phyloP scores from a whole-genome alignment of 31 red algal species.

The Odonthalia washingtoniensis region DNA sequence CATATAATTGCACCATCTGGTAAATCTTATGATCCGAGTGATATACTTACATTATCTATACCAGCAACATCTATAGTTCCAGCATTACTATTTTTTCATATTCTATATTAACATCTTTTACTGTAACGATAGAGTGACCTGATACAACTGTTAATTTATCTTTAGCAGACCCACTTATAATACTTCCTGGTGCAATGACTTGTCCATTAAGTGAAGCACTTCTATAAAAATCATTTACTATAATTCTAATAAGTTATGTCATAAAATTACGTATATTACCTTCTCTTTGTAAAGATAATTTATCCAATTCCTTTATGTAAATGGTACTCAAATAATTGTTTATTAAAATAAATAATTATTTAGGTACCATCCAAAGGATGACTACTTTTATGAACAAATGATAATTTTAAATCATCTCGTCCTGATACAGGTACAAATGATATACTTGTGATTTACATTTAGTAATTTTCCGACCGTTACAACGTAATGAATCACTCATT shows the following conservation, averaged over 20 bases:
- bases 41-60: slow-evolving; percentile 44
- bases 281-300: slow-evolving; percentile 6
- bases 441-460: slow-evolving; percentile 42
- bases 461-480: slow-evolving; percentile 62
- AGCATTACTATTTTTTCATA: slow-evolving; percentile 30
- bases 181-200: slow-evolving; percentile 61
- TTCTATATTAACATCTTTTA: slow-evolving; percentile 39
- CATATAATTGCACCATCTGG: slow-evolving; percentile 49
- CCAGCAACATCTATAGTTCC: slow-evolving; percentile 47
- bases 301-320: too few species aligned
- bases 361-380: too few species aligned
- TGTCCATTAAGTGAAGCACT: slow-evolving; percentile 58
- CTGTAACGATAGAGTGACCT: slow-evolving; percentile 34
- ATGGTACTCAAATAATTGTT: too few species aligned
- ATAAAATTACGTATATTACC: slow-evolving; percentile 11
- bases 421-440: slow-evolving; percentile 68
- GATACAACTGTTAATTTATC: slow-evolving; percentile 51
- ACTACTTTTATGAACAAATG: too few species aligned
- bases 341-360: too few species aligned
- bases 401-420: slow-evolving; percentile 63
- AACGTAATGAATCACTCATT: slow-evolving; percentile 49
- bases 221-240: slow-evolving; percentile 63
- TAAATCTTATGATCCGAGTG: slow-evolving; percentile 39
- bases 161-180: slow-evolving; percentile 70
- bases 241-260: slow-evolving; percentile 53